A percentile compares a stretch with the other conserved stretches of the same genome.
These are phyloP conservation scores for Corinectria fuckeliana DNA, from an alignment of 2,329 filamentous ascomycete species.

Conservation along the genomic window DNA sequence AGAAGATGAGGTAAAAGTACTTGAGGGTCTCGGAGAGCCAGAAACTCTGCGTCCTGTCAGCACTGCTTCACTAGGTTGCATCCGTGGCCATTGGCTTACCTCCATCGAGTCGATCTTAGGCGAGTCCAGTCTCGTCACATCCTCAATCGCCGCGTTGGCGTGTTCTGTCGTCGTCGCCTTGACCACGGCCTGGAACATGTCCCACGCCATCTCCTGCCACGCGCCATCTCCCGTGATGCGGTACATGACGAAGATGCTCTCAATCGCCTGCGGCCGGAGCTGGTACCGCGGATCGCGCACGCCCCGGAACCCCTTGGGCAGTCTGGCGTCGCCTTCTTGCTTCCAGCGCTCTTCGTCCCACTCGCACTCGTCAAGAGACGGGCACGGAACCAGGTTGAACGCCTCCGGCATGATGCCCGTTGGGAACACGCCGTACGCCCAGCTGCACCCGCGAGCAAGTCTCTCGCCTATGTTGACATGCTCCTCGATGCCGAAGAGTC, in stretches of 20 bases:
- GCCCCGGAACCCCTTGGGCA: conserved; percentile 68
- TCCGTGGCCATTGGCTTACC: conserved; percentile 39
- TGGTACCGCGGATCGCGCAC: conserved; percentile 57
- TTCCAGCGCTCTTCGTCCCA: conserved; percentile 42
- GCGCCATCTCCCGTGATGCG: conserved; percentile 55
- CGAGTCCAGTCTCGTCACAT: conserved; percentile 46
- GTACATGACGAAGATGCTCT: conserved; percentile 57
- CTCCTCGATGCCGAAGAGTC: conserved; percentile 57
- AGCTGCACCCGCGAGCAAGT: conserved; percentile 61
- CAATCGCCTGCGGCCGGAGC: conserved; percentile 58
- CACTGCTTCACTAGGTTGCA: conserved; percentile 29
- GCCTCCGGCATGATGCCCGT: conserved; percentile 66
- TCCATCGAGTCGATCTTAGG: conserved; percentile 67
- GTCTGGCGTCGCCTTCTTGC: conserved; percentile 26
- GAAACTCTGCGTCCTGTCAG: conserved; percentile 62
- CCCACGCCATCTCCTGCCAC: conserved; percentile 59
- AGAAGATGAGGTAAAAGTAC: conserved; percentile 77
- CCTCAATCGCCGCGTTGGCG: conserved; percentile 56
- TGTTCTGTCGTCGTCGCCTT: conserved; percentile 53
- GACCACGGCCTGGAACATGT: conserved; percentile 57
- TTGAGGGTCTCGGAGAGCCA: conserved; percentile 78
- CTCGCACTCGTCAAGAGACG: conserved; percentile 42
- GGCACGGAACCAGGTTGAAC: conserved; percentile 54
- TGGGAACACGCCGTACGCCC: conserved; percentile 61
- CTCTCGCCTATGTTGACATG: conserved; percentile 56